Evolutionary conservation across 257 asterid genomes (phyloP), one percentile per base, ranked within the genome.

Genomic region (Solanum pimpinellifolium): DNA sequence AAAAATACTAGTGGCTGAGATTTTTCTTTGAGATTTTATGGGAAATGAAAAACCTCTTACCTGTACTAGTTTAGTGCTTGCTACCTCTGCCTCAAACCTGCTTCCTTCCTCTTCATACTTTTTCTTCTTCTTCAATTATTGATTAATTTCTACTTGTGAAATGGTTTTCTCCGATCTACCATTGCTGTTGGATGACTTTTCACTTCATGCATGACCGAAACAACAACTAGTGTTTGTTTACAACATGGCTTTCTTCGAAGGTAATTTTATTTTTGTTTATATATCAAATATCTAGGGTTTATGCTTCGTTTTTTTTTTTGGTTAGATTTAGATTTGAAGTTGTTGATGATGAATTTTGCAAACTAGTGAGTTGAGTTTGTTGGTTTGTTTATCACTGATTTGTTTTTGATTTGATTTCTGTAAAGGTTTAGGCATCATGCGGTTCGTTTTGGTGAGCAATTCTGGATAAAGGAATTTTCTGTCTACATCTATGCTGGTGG

Each of bases 1-100:
- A 42, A 88, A 89, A 89, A 86, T 88, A 86, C 88, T 94, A 82
- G 98, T 96, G 99, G 99, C 98, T 96, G 93, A 91, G 86, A 86
- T 87, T 95, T 91, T 91, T 92, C 72, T 90, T 88, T 52, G 87
- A 23, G 33, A 13, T 33, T 59, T 75, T 23, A 42, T 83, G 69
- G 86, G 83, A 56, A 33, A 60, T 86, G 49, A 88, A 65, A 52
- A 88, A 86, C 18, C 33, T 83, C 7, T 16, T 33, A 4, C 62
- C 85, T 23, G n/a, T 49, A 42, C n/a, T 52, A 11, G 75, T 20
- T 20, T 31, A 25, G 75, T 33, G 11, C 59, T 59, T 33, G 11
- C 59, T 59, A 59, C 25, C 25, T 59, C 21, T 59, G 25, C 66
- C 66, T 59, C 66, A 59, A 20, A 8, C 85, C 37, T 35, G 14